Base-by-base conservation (phyloP, 2,329 filamentous ascomycete species). In the Fusarium succisae region DNA sequence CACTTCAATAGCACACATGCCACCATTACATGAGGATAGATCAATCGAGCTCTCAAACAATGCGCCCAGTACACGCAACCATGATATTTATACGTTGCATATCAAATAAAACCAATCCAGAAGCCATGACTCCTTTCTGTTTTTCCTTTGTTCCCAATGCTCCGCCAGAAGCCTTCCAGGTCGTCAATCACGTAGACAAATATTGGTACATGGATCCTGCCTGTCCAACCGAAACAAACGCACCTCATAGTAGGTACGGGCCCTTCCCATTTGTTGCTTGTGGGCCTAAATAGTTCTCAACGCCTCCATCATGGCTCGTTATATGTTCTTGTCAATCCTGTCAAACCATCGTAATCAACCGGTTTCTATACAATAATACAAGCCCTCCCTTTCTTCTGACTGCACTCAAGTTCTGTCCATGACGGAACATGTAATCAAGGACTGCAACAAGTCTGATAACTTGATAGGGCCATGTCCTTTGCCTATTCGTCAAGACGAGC, bases 181-280 rank as follows among this genome's bases (percentile, higher is more conserved):
- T 68, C 68, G 41, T 72, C 72, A 61, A 66, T 64, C 63, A 72
- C 61, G 48, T 65, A 69, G 67, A 65, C 56, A 74, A 44, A 63
- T 74, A 69, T 69, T 74, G 73, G 62, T 74, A 74, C 72, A 74
- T 69, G 51, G 63, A 48, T 72, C 59, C 64, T 59, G 68, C 70
- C 47, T 69, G 44, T 62, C 47, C 56, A 57, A 59, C 63, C 63
- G 59, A 72, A 63, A 53, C 35, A 47, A 59, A 72, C 30, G 50
- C 39, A 62, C 51, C 43, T 59, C 58, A 48, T 59, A 55, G 30
- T 53, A 63, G 28, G 61, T 57, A 58, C 37, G 61, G 59, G 18
- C 56, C 63, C 55, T 48, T 43, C 47, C 51, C 55, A 32, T 45
- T 73, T 56, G 41, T 72, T 63, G 56, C 66, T 26, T 56, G 32